Evolutionary conservation across 345 rosid genomes (phyloP), one percentile per base, ranked within the genome.

Genomic region (Syzygium oleosum): DNA sequence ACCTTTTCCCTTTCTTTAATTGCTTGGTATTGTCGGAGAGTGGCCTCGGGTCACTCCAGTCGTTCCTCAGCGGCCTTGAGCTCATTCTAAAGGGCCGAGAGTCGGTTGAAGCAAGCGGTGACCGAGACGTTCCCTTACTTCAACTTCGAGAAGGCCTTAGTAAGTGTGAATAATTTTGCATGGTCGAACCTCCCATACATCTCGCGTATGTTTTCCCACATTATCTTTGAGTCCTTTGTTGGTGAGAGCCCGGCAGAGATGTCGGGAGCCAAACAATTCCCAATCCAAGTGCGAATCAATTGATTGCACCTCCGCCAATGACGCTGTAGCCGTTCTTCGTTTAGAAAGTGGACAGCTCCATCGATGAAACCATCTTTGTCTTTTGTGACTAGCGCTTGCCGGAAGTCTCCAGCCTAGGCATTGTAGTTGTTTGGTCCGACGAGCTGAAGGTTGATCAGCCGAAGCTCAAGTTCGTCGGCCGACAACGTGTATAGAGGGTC

Each of bases 271-370:
- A 56, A 27, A 12, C 61, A 56, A 9, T 0, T 56, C 5, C 61
- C n/a, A 0, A 56, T 56, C 5, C n/a, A 56, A 19, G 12, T 56
- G 2, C 23, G 61, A 56, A 56, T 2, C 23, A 56, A 0, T 2
- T 1, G 5, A 0, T 56, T 56, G 13, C 13, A 9, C 23, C 23
- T 56, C 9, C 0, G 0, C 61, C 12, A 56, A 9, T 56, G 12
- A 22, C 0, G 1, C 0, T 56, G 0, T 23, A 56, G 2, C 23
- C 13, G 0, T 1, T 0, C 23, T 5, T 56, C n/a, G 4, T 22
- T 56, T 2, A 56, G 2, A 23, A 9, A 56, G 61, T 1, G 13
- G 13, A 12, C 10, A 27, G 13, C 61, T 56, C n/a, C n/a, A 56
- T 56, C 2, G 5, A 56, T 27, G 61, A 56, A 56, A 12, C 23